These are phyloP conservation scores for Noccaea bulbosa DNA, from an alignment of 345 rosid genomes.

Conservation along the genomic window DNA sequence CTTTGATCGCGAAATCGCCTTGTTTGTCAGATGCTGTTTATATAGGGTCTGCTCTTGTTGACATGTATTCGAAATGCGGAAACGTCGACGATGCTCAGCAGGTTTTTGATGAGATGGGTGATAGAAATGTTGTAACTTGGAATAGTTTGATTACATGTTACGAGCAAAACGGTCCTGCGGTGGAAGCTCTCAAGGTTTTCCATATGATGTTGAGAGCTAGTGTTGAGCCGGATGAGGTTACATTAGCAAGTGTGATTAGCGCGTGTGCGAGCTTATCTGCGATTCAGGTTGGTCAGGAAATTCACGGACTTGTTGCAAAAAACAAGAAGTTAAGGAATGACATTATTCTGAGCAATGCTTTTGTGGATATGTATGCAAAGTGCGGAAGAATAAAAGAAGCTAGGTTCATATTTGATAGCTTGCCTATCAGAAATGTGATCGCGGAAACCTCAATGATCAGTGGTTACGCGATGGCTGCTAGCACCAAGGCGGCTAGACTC, in stretches of 20 bases:
- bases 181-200: constrained; percentile 65
- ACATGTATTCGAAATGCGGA: constrained; percentile 84
- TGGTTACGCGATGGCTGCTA: constrained; percentile 76
- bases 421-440: constrained; percentile 63
- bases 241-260: constrained; percentile 78
- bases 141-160: constrained; percentile 85
- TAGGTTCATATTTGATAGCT: constrained; percentile 66
- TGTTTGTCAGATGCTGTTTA: constrained; percentile 59
- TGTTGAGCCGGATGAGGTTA: constrained; percentile 73
- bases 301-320: constrained; percentile 66
- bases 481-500: constrained; percentile 67
- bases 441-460: constrained; percentile 88
- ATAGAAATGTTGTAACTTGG: constrained; percentile 80
- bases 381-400: constrained; percentile 63
- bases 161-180: constrained; percentile 84
- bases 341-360: constrained; percentile 70
- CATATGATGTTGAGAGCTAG: constrained; percentile 58
- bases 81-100: constrained; percentile 54
- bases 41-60: constrained; percentile 83
- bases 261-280: constrained; percentile 80
- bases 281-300: constrained; percentile 62
- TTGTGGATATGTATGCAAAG: constrained; percentile 87
- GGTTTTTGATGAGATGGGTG: constrained; percentile 65
- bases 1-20: constrained; percentile 58
- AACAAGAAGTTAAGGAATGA: constrained; percentile 62